Percentiles rank a stretch among this genome's conserved stretches.
Evolutionary conservation across 192 early-diverging fungal genomes (phyloP).

Genomic region (Rhizoclosmatium globosum): DNA sequence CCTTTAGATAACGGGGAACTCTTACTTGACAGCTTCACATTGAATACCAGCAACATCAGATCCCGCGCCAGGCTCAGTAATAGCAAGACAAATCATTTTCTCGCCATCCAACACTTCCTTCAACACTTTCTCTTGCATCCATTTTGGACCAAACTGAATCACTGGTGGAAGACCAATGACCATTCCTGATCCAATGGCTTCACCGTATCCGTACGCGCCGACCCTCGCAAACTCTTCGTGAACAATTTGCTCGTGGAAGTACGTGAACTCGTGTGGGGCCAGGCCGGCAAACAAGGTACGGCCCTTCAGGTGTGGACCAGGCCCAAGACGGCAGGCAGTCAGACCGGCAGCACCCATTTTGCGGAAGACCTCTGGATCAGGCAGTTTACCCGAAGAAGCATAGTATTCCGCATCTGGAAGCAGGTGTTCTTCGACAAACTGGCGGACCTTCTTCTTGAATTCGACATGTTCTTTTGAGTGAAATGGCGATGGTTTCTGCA

Average conservation of each 20-base stretch:
- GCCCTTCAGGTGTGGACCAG: slow-evolving; percentile 53
- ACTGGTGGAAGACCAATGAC: slow-evolving; percentile 54
- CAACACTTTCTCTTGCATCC: slow-evolving; percentile 53
- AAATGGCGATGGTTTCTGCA: slow-evolving; percentile 36
- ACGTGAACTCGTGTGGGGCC: slow-evolving; percentile 56
- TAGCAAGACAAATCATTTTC: slow-evolving; percentile 63
- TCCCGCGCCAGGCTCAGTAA: slow-evolving; percentile 46
- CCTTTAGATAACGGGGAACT: too few species aligned
- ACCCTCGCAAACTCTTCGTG: slow-evolving; percentile 49
- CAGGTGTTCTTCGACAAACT: slow-evolving; percentile 32
- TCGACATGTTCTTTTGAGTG: slow-evolving; percentile 48
- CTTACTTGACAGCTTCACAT: slow-evolving; percentile 54
- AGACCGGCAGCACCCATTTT: slow-evolving; percentile 52
- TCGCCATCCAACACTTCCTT: slow-evolving; percentile 50
- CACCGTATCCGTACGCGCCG: slow-evolving; percentile 48
- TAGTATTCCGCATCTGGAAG: not conserved
- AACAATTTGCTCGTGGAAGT: slow-evolving; percentile 58
- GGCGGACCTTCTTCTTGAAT: slow-evolving; percentile 49
- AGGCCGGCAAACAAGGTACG: slow-evolving; percentile 44
- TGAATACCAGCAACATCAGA: slow-evolving; percentile 26
- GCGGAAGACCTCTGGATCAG: slow-evolving; percentile 28
- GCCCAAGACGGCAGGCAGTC: slow-evolving; percentile 50
- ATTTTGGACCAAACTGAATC: slow-evolving; percentile 47
- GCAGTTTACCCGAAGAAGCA: not conserved
- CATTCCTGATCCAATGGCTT: slow-evolving; percentile 21